Conservation (phyloP, 352 stramenopile species). For the Pythium coloratum region DNA sequence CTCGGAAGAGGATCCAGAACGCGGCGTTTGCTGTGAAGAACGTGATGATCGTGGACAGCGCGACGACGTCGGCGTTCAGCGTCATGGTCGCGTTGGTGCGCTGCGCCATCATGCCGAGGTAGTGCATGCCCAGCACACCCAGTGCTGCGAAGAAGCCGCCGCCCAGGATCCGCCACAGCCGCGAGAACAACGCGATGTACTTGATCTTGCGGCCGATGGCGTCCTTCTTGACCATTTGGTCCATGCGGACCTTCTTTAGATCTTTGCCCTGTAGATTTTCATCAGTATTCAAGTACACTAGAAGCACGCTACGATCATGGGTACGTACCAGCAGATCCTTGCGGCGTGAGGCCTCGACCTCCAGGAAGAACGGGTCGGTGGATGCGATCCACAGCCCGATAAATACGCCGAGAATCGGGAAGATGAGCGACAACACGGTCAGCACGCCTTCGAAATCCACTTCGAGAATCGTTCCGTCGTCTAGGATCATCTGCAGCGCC, state of each 20-base stretch:
- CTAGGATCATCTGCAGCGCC: slow-evolving; percentile 42
- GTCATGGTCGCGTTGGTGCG: slow-evolving; percentile 49
- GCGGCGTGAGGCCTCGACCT: slow-evolving; percentile 56
- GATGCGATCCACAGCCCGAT: slow-evolving; percentile 57
- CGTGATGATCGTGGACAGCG: slow-evolving; percentile 50
- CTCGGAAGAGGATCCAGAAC: slow-evolving; percentile 75
- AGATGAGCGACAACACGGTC: slow-evolving; percentile 61
- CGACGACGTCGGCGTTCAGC: slow-evolving; percentile 41
- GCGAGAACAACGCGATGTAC: slow-evolving; percentile 59
- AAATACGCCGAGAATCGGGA: slow-evolving; percentile 54
- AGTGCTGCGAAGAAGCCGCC: slow-evolving; percentile 56
- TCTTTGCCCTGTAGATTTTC: slow-evolving; percentile 27
- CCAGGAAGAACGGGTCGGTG: slow-evolving; percentile 64
- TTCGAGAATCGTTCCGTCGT: slow-evolving; percentile 42
- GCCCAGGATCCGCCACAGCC: slow-evolving; percentile 46
- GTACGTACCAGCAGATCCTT: slow-evolving; percentile 42
- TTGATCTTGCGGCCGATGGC: slow-evolving; percentile 21
- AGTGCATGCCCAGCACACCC: slow-evolving; percentile 49
- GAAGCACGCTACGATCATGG: too few relatives aligned
- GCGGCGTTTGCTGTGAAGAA: slow-evolving; percentile 61
- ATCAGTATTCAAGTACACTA: neutral
- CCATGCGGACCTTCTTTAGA: slow-evolving; percentile 41
- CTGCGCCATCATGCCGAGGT: slow-evolving; percentile 68
- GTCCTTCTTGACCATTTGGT: slow-evolving; percentile 32
- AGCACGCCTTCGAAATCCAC: slow-evolving; percentile 55